Percentiles rank a stretch among this genome's conserved stretches.
phyloP scores from a whole-genome alignment of 2,329 filamentous ascomycete species.

The Bipolaris cookei region DNA sequence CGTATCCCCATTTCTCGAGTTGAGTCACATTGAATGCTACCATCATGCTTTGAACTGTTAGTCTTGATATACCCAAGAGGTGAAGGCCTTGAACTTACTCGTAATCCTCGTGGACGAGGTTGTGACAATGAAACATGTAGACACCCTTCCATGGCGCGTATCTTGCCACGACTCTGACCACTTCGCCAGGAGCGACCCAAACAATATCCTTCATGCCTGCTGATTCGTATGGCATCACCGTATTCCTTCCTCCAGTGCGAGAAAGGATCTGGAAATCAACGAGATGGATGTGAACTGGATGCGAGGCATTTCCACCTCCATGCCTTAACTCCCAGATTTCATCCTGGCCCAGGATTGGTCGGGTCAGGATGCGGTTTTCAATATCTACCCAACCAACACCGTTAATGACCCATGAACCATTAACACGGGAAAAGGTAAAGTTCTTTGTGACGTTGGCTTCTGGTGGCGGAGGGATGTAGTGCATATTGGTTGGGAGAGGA shows the following conservation, averaged over 20 bases:
- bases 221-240: conserved; percentile 60
- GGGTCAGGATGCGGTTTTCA: conserved; percentile 41
- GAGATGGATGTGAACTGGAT: conserved; percentile 65
- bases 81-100: conserved; percentile 29
- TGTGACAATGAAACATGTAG: conserved; percentile 58
- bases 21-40: conserved; percentile 53
- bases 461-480: conserved; percentile 34
- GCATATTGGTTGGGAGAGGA: conserved; percentile 34
- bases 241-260: conserved; percentile 53
- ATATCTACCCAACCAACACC: conserved; percentile 45
- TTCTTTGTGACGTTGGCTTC: conserved; percentile 22
- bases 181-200: conserved; percentile 59
- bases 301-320: conserved; percentile 57
- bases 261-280: conserved; percentile 63
- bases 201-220: conserved; percentile 65
- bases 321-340: conserved; percentile 54
- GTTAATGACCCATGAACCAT: conserved; percentile 43
- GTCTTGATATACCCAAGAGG: background rate
- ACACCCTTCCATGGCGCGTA: conserved; percentile 55
- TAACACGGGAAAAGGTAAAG: conserved; percentile 43
- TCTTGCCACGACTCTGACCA: conserved; percentile 34
- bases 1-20: conserved; percentile 44
- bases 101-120: conserved; percentile 55
- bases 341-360: conserved; percentile 40
- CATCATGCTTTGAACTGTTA: conserved; percentile 45